A percentile compares a stretch with the other conserved stretches of the same genome.
phyloP scores from a whole-genome alignment of 805 yeast genomes.

The Metschnikowia orientalis region DNA sequence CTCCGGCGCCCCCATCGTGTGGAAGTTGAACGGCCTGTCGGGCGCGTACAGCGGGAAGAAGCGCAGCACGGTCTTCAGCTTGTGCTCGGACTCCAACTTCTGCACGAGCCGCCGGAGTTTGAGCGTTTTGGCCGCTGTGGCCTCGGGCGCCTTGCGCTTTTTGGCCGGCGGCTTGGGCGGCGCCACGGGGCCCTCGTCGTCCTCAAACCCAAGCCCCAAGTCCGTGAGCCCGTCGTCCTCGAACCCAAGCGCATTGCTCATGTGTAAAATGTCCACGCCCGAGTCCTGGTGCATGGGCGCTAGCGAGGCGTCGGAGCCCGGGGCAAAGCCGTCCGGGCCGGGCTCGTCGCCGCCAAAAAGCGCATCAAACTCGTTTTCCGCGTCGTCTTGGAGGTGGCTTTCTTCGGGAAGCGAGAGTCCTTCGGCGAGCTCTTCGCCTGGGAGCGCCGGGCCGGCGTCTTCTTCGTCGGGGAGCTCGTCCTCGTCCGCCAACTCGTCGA shows the following conservation, averaged over 20 bases:
- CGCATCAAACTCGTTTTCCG: conserved; percentile 39
- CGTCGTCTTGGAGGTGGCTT: conserved; percentile 25
- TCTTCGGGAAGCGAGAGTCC: conserved; percentile 15
- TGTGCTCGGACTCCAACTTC: conserved; percentile 26
- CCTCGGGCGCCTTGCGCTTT: conserved; percentile 15
- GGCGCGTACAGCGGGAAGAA: conserved; percentile 63
- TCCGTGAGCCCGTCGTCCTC: conserved; percentile 20
- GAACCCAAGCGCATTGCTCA: conserved; percentile 12
- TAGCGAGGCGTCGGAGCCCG: conserved; percentile 16
- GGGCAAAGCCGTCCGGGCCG: conserved; percentile 13
- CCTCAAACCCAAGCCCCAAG: conserved; percentile 19
- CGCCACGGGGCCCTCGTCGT: conserved; percentile 9
- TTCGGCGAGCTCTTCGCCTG: conserved; percentile 13
- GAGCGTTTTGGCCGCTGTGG: conserved; percentile 23
- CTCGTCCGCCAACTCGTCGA: conserved; percentile 91
- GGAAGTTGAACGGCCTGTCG: conserved; percentile 57
- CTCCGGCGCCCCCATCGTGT: conserved; percentile 58
- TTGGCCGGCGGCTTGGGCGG: not conserved
- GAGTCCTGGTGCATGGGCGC: conserved; percentile 7
- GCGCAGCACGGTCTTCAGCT: conserved; percentile 32
- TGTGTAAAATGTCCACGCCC: conserved; percentile 16
- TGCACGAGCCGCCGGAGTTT: conserved; percentile 27
- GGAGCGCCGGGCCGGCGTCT: conserved; percentile 17
- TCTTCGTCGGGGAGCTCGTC: conserved; percentile 34
- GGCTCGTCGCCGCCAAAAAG: conserved; percentile 35